These are phyloP conservation scores for Talaromyces wortmannii DNA, from an alignment of 495 filamentous ascomycete species.

Conservation along the genomic window DNA sequence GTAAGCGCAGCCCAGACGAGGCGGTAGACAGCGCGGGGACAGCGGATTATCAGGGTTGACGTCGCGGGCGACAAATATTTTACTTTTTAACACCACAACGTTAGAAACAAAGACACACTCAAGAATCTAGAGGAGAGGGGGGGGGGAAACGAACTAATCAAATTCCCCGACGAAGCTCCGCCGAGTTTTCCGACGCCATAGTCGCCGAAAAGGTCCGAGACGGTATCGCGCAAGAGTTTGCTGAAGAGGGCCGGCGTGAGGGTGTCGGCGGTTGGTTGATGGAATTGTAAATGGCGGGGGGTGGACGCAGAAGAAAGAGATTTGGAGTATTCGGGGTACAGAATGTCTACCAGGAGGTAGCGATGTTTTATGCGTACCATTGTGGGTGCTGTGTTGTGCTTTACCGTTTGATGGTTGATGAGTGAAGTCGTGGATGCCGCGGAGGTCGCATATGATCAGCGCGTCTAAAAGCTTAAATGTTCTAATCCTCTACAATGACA, in stretches of 20 bases:
- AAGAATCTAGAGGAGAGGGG: constrained; percentile 1
- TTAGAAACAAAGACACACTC: neutral
- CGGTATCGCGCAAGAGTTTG: constrained; percentile 59
- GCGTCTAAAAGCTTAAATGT: no score
- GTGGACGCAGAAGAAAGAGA: neutral
- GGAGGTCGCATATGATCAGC: no score
- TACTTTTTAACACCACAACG: constrained; percentile 40
- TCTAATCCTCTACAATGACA: neutral
- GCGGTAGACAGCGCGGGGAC: constrained; percentile 69
- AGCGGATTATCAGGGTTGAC: constrained; percentile 83
- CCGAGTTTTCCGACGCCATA: constrained; percentile 64
- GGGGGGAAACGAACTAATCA: constrained; percentile 49
- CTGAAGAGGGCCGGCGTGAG: constrained; percentile 58
- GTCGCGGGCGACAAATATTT: constrained; percentile 93
- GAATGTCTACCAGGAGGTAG: constrained; percentile 85
- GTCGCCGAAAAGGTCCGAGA: constrained; percentile 78
- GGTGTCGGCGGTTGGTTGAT: constrained; percentile 63
- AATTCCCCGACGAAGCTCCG: constrained; percentile 47
- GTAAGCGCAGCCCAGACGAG: constrained; percentile 86
- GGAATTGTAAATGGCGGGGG: constrained; percentile 53
- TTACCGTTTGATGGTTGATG: neutral
- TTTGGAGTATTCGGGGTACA: constrained; percentile 61
- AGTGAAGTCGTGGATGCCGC: no score
- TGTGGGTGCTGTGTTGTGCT: constrained; percentile 4
- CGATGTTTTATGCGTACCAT: constrained; percentile 97